phyloP scores from a whole-genome alignment of 495 filamentous ascomycete genomes.

The Penicillium pancosmium region DNA sequence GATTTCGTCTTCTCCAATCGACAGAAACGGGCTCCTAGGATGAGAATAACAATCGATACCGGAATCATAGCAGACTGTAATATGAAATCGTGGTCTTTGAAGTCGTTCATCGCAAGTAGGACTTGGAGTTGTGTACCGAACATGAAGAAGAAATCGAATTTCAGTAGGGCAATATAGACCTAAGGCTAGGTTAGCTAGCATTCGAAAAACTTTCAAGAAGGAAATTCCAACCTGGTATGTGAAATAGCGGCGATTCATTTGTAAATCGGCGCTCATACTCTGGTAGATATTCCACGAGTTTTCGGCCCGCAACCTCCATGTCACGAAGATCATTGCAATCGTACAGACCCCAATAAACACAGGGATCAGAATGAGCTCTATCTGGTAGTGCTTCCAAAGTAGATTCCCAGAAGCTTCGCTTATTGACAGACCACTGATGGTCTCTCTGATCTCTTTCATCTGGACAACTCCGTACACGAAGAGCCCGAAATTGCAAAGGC shows the following conservation, averaged over 20 bases:
- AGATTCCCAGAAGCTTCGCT: conserved; percentile 2
- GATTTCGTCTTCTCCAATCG: conserved; percentile 21
- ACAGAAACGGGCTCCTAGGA: conserved; percentile 18
- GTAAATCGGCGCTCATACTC: conserved; percentile 22
- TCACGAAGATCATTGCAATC: conserved; percentile 18
- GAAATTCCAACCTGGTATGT: conserved; percentile 17
- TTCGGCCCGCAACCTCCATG: conserved; percentile 24
- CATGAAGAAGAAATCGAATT: conserved; percentile 28
- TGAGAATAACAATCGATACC: conserved; percentile 13
- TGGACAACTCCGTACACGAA: conserved; percentile 25
- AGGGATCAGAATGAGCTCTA: conserved; percentile 25
- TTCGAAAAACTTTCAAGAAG: neutral
- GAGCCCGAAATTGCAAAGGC: conserved; percentile 25
- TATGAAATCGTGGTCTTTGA: conserved; percentile 16
- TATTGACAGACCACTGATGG: conserved; percentile 9
- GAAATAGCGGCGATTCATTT: conserved; percentile 24
- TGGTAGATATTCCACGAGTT: conserved; percentile 25
- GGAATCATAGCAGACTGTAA: conserved; percentile 18
- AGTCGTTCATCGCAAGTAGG: conserved; percentile 13
- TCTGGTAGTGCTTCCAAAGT: conserved; percentile 8
- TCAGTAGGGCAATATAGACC: conserved; percentile 26
- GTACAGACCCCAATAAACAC: conserved; percentile 22
- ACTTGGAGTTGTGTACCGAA: conserved; percentile 27
- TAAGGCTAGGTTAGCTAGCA: neutral
- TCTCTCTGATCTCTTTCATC: conserved; percentile 22